Evolutionary conservation across 768 basidiomycete genomes (phyloP).

Genomic region (Pleurotus eryngii): DNA sequence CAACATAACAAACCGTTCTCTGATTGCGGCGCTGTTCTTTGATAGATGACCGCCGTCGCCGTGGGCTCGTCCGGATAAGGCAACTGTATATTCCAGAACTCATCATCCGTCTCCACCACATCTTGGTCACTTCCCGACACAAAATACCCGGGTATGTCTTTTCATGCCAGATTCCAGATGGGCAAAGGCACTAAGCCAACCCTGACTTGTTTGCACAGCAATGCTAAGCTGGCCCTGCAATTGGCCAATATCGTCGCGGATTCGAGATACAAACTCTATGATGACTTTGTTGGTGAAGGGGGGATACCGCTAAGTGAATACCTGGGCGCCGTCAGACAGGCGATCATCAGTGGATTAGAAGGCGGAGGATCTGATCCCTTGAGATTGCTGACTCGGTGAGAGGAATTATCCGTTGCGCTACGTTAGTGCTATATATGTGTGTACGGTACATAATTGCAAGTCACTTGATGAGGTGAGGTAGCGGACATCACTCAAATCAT

Average conservation of each 20-base stretch:
- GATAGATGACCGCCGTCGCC: conserved; percentile 49
- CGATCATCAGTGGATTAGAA: conserved; percentile 69
- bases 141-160: conserved; percentile 64
- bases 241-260: conserved; percentile 87
- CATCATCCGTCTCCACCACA: conserved; percentile 77
- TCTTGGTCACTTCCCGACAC: conserved; percentile 61
- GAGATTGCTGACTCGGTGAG: conserved; percentile 32
- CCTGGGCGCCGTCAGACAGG: conserved; percentile 67
- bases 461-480: too few relatives aligned
- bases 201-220: conserved; percentile 38
- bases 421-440: neutral
- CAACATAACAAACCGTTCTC: neutral
- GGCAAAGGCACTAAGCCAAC: neutral
- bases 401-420: conserved; percentile 49
- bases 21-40: neutral
- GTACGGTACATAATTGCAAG: neutral
- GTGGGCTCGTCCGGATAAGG: conserved; percentile 77
- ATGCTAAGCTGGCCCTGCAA: conserved; percentile 70
- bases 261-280: conserved; percentile 80
- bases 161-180: neutral
- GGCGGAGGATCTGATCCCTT: conserved; percentile 78
- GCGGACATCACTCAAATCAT: too few relatives aligned
- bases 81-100: conserved; percentile 90
- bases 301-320: conserved; percentile 70
- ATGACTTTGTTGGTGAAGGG: conserved; percentile 71